phyloP scores from a whole-genome alignment of 768 basidiomycete genomes.

The Rhizopogon sp. region DNA sequence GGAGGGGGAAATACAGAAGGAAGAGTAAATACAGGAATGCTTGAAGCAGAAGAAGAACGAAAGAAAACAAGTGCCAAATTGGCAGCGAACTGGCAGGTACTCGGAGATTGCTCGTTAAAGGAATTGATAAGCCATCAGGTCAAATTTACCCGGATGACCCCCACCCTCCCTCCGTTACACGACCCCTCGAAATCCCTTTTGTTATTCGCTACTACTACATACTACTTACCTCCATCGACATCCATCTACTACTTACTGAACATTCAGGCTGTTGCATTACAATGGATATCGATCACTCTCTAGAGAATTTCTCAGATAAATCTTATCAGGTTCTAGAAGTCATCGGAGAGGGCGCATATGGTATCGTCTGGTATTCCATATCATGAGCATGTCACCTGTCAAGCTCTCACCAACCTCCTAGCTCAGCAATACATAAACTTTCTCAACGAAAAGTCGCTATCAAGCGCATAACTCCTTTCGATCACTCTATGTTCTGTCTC shows the following conservation, averaged over 20 bases:
- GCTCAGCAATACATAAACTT: conserved; percentile 73
- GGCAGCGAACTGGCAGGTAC: neutral
- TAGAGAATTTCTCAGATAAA: conserved; percentile 44
- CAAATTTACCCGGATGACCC: neutral
- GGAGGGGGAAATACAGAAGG: neutral
- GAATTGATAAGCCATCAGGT: conserved; percentile 2
- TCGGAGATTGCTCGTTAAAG: conserved; percentile 1
- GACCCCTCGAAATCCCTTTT: neutral
- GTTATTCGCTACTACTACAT: neutral
- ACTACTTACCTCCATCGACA: too few relatives aligned
- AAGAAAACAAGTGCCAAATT: neutral
- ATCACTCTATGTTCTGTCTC: conserved; percentile 90
- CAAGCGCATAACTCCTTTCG: conserved; percentile 93
- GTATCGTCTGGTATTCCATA: conserved; percentile 63
- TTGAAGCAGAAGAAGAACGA: neutral
- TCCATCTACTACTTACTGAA: neutral
- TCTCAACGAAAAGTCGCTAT: conserved; percentile 88
- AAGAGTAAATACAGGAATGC: neutral
- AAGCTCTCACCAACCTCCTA: conserved; percentile 18
- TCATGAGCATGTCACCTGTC: conserved; percentile 1
- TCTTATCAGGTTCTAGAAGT: conserved; percentile 75
- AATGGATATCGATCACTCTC: conserved; percentile 24
- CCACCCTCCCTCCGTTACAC: neutral
- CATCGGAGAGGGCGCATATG: conserved; percentile 94
- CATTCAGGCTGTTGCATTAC: neutral